Evolutionary conservation across 352 stramenopile species (phyloP).

Genomic region (Pythium periplocum): DNA sequence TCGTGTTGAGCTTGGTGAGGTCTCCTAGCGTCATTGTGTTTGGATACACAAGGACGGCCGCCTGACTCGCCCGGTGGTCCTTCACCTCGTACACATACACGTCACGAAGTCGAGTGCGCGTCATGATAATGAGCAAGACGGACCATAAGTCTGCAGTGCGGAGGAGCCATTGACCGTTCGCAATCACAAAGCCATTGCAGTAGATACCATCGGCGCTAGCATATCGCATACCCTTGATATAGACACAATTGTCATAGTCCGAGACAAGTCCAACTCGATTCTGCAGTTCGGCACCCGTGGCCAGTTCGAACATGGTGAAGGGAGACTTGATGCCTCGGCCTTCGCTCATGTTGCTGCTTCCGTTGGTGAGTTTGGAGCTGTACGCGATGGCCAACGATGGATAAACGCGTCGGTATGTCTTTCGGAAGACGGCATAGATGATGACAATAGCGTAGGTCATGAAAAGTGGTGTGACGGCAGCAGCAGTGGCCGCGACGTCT

Average conservation of each 20-base stretch:
- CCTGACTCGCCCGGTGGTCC: conserved; percentile 25
- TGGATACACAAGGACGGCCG: conserved; percentile 36
- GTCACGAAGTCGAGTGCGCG: conserved; percentile 21
- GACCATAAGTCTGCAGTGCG: neutral
- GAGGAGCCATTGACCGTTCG: conserved; percentile 1
- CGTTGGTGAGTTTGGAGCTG: neutral
- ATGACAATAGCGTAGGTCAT: conserved; percentile 1
- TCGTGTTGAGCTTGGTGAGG: conserved; percentile 27
- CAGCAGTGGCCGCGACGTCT: neutral
- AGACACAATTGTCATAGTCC: conserved; percentile 34
- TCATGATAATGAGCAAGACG: conserved; percentile 9
- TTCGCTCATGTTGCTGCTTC: neutral
- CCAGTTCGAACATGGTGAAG: conserved; percentile 9
- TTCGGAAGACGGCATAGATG: conserved; percentile 1
- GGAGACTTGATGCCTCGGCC: conserved; percentile 1
- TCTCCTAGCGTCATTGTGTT: conserved; percentile 33
- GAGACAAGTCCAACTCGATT: conserved; percentile 17
- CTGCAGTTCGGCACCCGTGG: conserved; percentile 3
- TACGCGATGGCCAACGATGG: neutral
- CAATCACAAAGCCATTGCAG: conserved; percentile 39
- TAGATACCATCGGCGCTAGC: conserved; percentile 38
- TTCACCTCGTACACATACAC: conserved; percentile 28
- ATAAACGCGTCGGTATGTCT: conserved; percentile 5
- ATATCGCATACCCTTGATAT: conserved; percentile 24
- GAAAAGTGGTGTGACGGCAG: conserved; percentile 7